Evolutionary conservation across 2,329 filamentous ascomycete species (phyloP).

Genomic region (Hypoxylon sp.): DNA sequence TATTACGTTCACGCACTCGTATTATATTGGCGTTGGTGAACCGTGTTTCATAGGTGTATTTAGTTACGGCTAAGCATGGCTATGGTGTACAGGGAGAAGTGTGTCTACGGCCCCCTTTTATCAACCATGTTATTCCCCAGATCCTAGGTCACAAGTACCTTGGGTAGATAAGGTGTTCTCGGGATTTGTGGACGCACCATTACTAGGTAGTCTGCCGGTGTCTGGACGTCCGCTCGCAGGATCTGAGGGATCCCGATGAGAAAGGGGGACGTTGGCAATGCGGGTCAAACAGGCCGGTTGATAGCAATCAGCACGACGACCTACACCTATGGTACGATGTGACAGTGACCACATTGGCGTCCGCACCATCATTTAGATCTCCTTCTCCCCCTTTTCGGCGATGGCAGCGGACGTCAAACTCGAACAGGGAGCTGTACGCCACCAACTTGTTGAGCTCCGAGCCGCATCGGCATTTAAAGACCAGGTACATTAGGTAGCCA

Average conservation of each 20-base stretch:
- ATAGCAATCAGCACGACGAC: constrained; percentile 8
- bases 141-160: neutral
- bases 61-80: constrained; percentile 12
- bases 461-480: constrained; percentile 11
- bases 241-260: neutral
- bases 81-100: constrained; percentile 3
- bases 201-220: neutral
- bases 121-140: neutral
- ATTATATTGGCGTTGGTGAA: constrained; percentile 5
- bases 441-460: constrained; percentile 6
- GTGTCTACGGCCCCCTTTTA: neutral
- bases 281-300: neutral
- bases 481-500: too few species aligned
- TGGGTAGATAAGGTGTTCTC: constrained; percentile 11
- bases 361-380: neutral
- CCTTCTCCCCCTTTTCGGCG: too few species aligned
- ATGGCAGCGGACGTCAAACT: too few species aligned
- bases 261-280: neutral
- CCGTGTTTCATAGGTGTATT: constrained; percentile 10
- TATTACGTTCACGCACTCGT: neutral
- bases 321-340: too few species aligned
- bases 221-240: neutral
- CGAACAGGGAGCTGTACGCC: neutral
- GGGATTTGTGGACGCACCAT: constrained; percentile 14
- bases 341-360: neutral